Conservation (phyloP, 257 asterid species). For the Marsdenia floribunda region DNA sequence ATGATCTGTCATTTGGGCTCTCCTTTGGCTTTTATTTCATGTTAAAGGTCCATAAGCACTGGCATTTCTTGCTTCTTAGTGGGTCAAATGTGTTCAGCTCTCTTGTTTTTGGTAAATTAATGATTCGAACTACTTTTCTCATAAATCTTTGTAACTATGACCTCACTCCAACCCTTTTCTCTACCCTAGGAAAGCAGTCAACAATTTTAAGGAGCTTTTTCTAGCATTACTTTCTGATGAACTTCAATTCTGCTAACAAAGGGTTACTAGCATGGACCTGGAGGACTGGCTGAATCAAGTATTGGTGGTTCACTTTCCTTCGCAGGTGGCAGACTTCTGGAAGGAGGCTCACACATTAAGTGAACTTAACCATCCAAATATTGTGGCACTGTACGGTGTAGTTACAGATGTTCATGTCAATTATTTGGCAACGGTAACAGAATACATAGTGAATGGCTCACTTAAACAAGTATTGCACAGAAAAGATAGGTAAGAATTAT, state of each 20-base stretch:
- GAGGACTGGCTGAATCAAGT: background rate
- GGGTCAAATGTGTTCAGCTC: background rate
- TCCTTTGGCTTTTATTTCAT: background rate
- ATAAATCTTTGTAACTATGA: background rate
- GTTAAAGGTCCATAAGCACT: background rate
- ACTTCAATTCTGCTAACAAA: background rate
- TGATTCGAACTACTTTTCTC: background rate
- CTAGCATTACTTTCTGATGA: background rate
- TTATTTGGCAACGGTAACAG: slow-evolving; percentile 31
- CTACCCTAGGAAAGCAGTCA: background rate
- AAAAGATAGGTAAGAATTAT: slow-evolving; percentile 23
- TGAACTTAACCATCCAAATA: slow-evolving; percentile 30
- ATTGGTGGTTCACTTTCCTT: background rate
- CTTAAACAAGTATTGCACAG: slow-evolving; percentile 27
- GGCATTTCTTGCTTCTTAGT: slow-evolving; percentile 2
- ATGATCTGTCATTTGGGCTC: background rate
- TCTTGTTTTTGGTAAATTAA: background rate
- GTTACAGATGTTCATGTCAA: slow-evolving; percentile 26
- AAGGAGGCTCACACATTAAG: slow-evolving; percentile 32
- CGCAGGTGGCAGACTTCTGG: slow-evolving; percentile 33
- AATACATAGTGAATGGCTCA: slow-evolving; percentile 34
- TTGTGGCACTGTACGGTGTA: slow-evolving; percentile 32
- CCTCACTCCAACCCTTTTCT: background rate
- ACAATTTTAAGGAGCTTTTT: background rate
- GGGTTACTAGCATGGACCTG: background rate